A percentile compares a stretch with the other conserved stretches of the same genome.
These are phyloP conservation scores for Nicotiana benthamiana DNA, from an alignment of 257 asterid genomes.

Conservation along the genomic window DNA sequence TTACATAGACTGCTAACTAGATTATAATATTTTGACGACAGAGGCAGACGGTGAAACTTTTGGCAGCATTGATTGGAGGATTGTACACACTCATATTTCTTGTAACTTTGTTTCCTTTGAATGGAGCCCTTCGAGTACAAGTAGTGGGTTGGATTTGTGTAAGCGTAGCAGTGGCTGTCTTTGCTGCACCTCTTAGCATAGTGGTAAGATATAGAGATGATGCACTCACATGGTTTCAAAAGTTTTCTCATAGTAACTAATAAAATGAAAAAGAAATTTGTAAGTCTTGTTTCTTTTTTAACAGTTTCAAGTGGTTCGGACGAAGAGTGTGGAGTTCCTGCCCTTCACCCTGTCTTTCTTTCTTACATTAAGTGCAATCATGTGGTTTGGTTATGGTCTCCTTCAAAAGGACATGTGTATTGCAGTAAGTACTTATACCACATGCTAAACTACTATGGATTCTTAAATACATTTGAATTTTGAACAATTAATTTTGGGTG, in stretches of 20 bases:
- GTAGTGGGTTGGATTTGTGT: conserved; percentile 45
- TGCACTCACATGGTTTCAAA: background rate
- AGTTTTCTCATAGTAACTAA: background rate
- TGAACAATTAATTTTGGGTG: background rate
- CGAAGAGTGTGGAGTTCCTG: conserved; percentile 81
- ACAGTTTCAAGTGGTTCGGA: conserved; percentile 67
- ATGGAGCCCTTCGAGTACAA: conserved; percentile 5
- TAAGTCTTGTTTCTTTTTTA: background rate
- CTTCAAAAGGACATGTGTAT: conserved; percentile 36
- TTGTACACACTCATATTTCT: conserved; percentile 15
- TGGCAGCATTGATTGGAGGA: conserved; percentile 19
- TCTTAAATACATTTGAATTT: background rate
- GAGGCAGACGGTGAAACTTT: conserved; percentile 25
- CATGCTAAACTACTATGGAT: background rate
- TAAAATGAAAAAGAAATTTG: no score
- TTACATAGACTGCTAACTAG: background rate
- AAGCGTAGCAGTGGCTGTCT: conserved; percentile 24
- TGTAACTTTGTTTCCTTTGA: conserved; percentile 13
- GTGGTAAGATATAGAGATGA: conserved; percentile 20
- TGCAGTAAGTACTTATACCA: conserved; percentile 18
- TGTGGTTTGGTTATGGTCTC: conserved; percentile 77
- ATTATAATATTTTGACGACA: conserved; percentile 12
- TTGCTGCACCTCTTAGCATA: conserved; percentile 38
- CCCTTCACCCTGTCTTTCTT: conserved; percentile 63
- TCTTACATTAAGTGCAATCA: conserved; percentile 69